Percentiles rank a stretch among this genome's conserved stretches.
Conservation (phyloP, 208 protist species). For the Leishmania amazonensis region DNA sequence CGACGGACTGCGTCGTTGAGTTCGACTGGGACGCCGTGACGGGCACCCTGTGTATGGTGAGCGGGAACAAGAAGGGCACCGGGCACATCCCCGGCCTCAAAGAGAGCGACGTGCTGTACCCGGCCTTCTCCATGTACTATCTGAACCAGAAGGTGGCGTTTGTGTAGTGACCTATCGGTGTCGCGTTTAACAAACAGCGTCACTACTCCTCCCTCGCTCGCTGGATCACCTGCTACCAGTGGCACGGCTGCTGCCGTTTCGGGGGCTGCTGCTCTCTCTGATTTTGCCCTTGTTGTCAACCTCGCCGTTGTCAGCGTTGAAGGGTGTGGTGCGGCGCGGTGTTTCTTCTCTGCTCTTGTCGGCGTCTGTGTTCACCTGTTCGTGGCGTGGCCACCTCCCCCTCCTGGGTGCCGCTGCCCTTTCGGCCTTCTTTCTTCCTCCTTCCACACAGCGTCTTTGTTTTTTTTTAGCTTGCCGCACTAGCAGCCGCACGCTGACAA, state of each 20-base stretch:
- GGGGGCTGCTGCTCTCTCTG: background rate
- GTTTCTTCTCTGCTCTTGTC: background rate
- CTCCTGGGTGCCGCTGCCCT: background rate
- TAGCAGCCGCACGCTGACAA: background rate
- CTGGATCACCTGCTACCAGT: background rate
- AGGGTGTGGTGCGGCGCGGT: background rate
- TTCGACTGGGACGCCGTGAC: constrained; percentile 85
- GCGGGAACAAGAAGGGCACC: constrained; percentile 68
- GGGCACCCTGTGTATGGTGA: constrained; percentile 83
- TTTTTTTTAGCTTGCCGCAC: background rate
- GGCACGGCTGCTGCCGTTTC: background rate
- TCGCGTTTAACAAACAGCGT: background rate
- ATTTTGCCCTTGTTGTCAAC: background rate
- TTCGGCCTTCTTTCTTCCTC: background rate
- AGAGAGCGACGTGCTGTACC: constrained; percentile 77
- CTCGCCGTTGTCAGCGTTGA: background rate
- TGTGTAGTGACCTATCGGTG: constrained; percentile 47
- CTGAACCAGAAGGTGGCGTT: constrained; percentile 91
- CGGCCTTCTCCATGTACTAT: constrained; percentile 93
- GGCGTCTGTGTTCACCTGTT: background rate
- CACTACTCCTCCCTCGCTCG: background rate
- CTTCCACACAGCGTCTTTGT: background rate
- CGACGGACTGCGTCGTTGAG: constrained; percentile 88
- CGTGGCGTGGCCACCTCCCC: background rate
- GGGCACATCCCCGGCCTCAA: constrained; percentile 77